Evolutionary conservation across 306 rosid species (phyloP).

Genomic region (Casuarina cunninghamiana): DNA sequence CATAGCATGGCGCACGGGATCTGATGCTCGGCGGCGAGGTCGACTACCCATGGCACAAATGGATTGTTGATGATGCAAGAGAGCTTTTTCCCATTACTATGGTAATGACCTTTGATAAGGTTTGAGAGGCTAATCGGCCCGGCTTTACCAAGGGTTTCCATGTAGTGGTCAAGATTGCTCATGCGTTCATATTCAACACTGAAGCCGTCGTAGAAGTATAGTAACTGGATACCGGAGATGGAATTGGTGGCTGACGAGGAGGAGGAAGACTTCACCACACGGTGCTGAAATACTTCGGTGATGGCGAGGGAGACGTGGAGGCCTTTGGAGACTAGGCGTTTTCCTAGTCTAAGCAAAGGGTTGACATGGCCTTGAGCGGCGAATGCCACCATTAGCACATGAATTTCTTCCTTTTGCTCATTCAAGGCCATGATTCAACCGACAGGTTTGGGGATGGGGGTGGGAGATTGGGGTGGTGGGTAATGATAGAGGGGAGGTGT

Average conservation of each 20-base stretch:
- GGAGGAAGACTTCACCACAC: constrained; percentile 26
- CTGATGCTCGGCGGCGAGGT: constrained; percentile 29
- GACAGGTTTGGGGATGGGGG: neutral
- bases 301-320: constrained; percentile 58
- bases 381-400: constrained; percentile 46
- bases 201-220: constrained; percentile 43
- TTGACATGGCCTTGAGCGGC: constrained; percentile 59
- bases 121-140: constrained; percentile 43
- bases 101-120: constrained; percentile 33
- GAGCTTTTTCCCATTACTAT: constrained; percentile 10
- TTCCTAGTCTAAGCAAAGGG: constrained; percentile 45
- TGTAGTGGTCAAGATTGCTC: constrained; percentile 13
- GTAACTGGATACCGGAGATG: constrained; percentile 38
- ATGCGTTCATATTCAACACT: neutral
- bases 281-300: constrained; percentile 45
- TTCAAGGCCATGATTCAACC: constrained; percentile 16
- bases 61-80: constrained; percentile 51
- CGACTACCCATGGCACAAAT: constrained; percentile 54
- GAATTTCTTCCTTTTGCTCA: constrained; percentile 23
- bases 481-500: no score
- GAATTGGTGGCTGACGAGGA: neutral
- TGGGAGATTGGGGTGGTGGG: neutral
- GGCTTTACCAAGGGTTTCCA: constrained; percentile 21
- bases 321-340: constrained; percentile 34
- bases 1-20: constrained; percentile 57